Evolutionary conservation across 2,329 filamentous ascomycete genomes (phyloP).

Genomic region (Thermothelomyces thermophilus): DNA sequence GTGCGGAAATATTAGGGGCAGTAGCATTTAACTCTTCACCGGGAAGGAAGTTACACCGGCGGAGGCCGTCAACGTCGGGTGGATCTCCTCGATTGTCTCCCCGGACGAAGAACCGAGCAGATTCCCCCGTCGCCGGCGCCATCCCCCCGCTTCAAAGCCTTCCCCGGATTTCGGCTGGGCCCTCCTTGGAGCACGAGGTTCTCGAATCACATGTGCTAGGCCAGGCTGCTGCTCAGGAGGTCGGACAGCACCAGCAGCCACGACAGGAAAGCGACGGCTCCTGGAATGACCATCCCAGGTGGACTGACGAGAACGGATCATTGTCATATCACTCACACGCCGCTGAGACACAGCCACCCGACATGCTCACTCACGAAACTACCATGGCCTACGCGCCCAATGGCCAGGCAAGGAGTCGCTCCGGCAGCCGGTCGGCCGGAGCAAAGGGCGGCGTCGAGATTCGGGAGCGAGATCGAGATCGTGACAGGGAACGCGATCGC

Average conservation of each 20-base stretch:
- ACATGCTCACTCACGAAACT: slow-evolving; percentile 15
- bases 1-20: slow-evolving; percentile 36
- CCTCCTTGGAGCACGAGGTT: slow-evolving; percentile 35
- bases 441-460: slow-evolving; percentile 40
- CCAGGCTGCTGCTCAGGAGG: slow-evolving; percentile 10
- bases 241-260: slow-evolving; percentile 4
- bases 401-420: slow-evolving; percentile 34
- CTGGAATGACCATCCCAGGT: slow-evolving; percentile 25
- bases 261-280: slow-evolving; percentile 15
- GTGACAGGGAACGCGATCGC: slow-evolving; percentile 10
- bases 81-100: slow-evolving; percentile 22
- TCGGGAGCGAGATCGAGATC: slow-evolving; percentile 12
- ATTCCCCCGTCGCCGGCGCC: slow-evolving; percentile 19
- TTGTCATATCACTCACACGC: slow-evolving; percentile 15
- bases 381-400: slow-evolving; percentile 33
- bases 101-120: slow-evolving; percentile 17
- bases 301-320: slow-evolving; percentile 20
- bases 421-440: slow-evolving; percentile 40
- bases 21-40: slow-evolving; percentile 27
- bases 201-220: slow-evolving; percentile 21
- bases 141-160: slow-evolving; percentile 33
- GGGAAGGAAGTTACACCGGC: slow-evolving; percentile 34
- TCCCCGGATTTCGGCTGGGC: slow-evolving; percentile 37
- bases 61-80: slow-evolving; percentile 29
- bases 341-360: slow-evolving; percentile 20